A percentile compares a stretch with the other conserved stretches of the same genome.
These are phyloP conservation scores for Bifiguratus adelaidae DNA, from an alignment of 192 early-diverging fungal species.

Conservation along the genomic window DNA sequence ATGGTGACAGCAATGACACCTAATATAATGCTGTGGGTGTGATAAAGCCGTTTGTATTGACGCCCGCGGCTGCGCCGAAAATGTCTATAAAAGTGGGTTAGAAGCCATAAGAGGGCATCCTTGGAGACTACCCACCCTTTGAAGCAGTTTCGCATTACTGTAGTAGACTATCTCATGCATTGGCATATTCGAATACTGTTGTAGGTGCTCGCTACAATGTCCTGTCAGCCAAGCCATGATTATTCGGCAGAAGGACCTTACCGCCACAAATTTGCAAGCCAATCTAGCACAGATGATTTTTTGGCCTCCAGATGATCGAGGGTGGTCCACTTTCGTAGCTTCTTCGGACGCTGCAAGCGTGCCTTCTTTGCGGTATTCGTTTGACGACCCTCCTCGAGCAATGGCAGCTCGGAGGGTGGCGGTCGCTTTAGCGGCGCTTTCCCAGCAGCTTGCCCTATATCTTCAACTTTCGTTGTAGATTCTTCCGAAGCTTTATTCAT, in stretches of 20 bases:
- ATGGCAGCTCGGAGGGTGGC: conserved; percentile 17
- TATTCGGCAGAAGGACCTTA: too few relatives aligned
- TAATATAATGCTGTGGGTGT: conserved; percentile 65
- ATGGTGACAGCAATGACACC: conserved; percentile 67
- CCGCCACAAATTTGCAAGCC: too few relatives aligned
- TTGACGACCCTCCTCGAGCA: conserved; percentile 16
- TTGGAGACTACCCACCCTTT: conserved; percentile 42
- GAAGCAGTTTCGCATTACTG: conserved; percentile 51
- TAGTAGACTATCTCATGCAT: conserved; percentile 80
- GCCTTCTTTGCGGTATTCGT: conserved; percentile 28
- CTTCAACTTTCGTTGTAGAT: too few relatives aligned
- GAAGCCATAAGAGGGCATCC: background rate
- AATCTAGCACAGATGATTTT: too few relatives aligned
- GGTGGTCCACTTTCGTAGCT: too few relatives aligned
- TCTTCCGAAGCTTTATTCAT: too few relatives aligned
- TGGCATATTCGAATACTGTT: conserved; percentile 48
- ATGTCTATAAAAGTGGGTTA: conserved; percentile 36
- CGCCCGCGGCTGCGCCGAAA: conserved; percentile 74
- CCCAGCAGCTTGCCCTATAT: too few relatives aligned
- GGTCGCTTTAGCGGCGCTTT: too few relatives aligned
- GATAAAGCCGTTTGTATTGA: conserved; percentile 77
- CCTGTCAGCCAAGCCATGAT: too few relatives aligned
- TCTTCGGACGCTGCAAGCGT: too few relatives aligned
- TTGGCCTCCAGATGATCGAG: too few relatives aligned
- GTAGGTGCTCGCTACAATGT: conserved; percentile 25